A percentile compares a stretch with the other conserved stretches of the same genome.
Evolutionary conservation across 345 rosid species (phyloP).

Genomic region (Trapa incisa): DNA sequence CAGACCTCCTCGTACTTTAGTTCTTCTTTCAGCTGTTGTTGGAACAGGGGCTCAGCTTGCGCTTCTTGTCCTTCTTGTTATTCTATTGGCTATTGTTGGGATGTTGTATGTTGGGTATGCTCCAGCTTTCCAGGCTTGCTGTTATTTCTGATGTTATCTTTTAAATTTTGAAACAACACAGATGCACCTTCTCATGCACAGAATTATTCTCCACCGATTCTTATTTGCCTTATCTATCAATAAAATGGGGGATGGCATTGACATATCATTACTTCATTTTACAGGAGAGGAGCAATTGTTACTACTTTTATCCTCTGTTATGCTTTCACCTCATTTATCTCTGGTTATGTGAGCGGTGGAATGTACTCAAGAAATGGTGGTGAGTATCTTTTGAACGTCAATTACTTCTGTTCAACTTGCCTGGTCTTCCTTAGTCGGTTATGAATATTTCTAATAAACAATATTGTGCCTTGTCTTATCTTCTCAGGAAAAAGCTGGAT

Average conservation of each 20-base stretch:
- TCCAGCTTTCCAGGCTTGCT: background rate
- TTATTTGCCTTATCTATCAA: background rate
- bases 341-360: constrained; percentile 99
- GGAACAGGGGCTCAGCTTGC: constrained; percentile 97
- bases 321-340: constrained; percentile 88
- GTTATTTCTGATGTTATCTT: background rate
- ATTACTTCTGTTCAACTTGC: constrained; percentile 1
- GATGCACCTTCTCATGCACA: background rate
- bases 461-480: background rate
- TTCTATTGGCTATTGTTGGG: constrained; percentile 80
- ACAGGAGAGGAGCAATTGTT: constrained; percentile 99
- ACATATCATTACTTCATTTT: constrained; percentile 9
- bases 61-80: constrained; percentile 83
- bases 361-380: constrained; percentile 98
- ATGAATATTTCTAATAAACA: no score
- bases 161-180: background rate
- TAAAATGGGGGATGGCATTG: background rate
- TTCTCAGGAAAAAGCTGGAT: constrained; percentile 83
- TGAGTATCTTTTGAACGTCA: constrained; percentile 20
- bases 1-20: constrained; percentile 57
- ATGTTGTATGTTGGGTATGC: constrained; percentile 84
- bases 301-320: constrained; percentile 94
- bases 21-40: constrained; percentile 77
- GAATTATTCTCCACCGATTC: background rate
- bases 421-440: background rate